Conservation (phyloP, 228 moss, liverwort and hornwort species). For the Sphagnum magellanicum region DNA sequence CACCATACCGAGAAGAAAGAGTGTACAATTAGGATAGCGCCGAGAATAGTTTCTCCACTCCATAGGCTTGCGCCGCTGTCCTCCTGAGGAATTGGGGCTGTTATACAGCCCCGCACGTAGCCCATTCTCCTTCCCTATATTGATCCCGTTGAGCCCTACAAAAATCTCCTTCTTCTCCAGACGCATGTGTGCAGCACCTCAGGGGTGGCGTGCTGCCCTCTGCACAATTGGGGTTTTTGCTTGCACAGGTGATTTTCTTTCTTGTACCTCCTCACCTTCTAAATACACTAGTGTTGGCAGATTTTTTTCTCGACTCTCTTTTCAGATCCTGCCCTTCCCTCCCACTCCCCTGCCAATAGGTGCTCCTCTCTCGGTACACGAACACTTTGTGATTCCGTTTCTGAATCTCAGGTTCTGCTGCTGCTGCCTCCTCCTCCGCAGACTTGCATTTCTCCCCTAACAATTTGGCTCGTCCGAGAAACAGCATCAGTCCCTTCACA, state of each 20-base stretch:
- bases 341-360: too few species aligned
- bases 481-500: slow-evolving; percentile 15
- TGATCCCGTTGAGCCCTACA: slow-evolving; percentile 34
- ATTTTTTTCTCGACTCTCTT: too few species aligned
- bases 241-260: too few species aligned
- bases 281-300: too few species aligned
- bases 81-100: slow-evolving; percentile 31
- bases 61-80: slow-evolving; percentile 27
- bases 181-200: slow-evolving; percentile 14
- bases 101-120: slow-evolving; percentile 48
- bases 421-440: not conserved
- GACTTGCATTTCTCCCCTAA: slow-evolving; percentile 9
- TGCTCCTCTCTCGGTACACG: not conserved
- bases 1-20: slow-evolving; percentile 25
- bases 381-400: slow-evolving; percentile 11
- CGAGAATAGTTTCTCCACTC: slow-evolving; percentile 26
- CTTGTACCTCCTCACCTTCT: too few species aligned
- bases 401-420: not conserved
- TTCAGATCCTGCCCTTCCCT: too few species aligned
- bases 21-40: slow-evolving; percentile 22
- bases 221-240: too few species aligned
- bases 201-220: too few species aligned
- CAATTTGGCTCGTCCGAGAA: slow-evolving; percentile 10
- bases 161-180: slow-evolving; percentile 49
- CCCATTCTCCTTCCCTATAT: slow-evolving; percentile 54